These are phyloP conservation scores for Diutina rugosa DNA, from an alignment of 1,139 yeast genomes.

Conservation along the genomic window DNA sequence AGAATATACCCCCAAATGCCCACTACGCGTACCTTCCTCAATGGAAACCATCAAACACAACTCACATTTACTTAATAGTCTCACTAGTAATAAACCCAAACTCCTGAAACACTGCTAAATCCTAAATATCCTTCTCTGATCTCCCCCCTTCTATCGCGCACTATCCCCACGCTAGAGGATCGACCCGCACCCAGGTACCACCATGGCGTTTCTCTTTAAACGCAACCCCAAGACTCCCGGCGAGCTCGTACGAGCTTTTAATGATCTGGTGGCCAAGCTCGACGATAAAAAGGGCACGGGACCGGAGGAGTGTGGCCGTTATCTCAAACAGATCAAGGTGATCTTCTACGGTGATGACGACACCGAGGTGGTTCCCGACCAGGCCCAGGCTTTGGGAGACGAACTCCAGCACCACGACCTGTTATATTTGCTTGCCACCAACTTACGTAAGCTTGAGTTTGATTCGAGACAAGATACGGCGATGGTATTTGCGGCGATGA, in stretches of 20 bases:
- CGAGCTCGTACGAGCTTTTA: conserved; percentile 65
- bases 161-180: too few relatives aligned
- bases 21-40: too few relatives aligned
- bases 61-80: too few relatives aligned
- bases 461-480: conserved; percentile 83
- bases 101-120: too few relatives aligned
- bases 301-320: conserved; percentile 69
- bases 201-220: conserved; percentile 82
- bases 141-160: too few relatives aligned
- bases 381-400: conserved; percentile 56
- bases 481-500: conserved; percentile 57
- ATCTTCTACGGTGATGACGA: conserved; percentile 69
- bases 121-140: too few relatives aligned
- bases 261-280: conserved; percentile 59
- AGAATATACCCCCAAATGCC: too few relatives aligned
- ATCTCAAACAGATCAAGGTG: conserved; percentile 52
- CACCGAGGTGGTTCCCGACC: conserved; percentile 63
- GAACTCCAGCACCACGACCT: conserved; percentile 68
- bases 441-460: conserved; percentile 60
- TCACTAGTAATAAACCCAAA: too few relatives aligned
- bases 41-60: too few relatives aligned
- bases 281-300: conserved; percentile 50
- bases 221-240: conserved; percentile 87
- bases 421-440: conserved; percentile 43
- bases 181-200: too few relatives aligned